phyloP scores from a whole-genome alignment of 768 basidiomycete species.

The Boletus pseudo-olivaceus region DNA sequence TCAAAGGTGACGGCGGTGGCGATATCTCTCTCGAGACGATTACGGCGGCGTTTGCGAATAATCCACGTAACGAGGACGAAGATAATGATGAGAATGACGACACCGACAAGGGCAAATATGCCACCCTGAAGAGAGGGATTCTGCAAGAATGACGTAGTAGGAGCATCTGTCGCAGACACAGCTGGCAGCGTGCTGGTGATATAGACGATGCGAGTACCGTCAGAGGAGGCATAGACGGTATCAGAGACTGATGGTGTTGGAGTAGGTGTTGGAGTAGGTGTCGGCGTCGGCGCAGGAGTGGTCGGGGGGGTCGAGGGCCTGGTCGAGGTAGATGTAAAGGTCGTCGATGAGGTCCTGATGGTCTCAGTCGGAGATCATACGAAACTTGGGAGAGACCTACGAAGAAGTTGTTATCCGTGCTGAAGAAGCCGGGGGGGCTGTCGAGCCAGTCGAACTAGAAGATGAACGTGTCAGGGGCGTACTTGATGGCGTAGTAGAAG shows the following conservation, averaged over 20 bases:
- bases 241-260: slow-evolving; percentile 21
- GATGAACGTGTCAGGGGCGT: slow-evolving; percentile 17
- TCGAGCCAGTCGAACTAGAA: slow-evolving; percentile 28
- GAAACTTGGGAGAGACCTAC: slow-evolving; percentile 16
- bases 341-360: slow-evolving; percentile 10
- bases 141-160: slow-evolving; percentile 48
- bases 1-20: slow-evolving; percentile 54
- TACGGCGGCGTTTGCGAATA: slow-evolving; percentile 47
- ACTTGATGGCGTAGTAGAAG: slow-evolving; percentile 14
- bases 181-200: slow-evolving; percentile 32
- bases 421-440: slow-evolving; percentile 11
- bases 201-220: slow-evolving; percentile 26
- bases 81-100: slow-evolving; percentile 46
- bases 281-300: slow-evolving; percentile 1
- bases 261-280: slow-evolving; percentile 16
- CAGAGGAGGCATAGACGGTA: slow-evolving; percentile 20
- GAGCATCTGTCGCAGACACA: slow-evolving; percentile 19
- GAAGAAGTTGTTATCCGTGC: neutral
- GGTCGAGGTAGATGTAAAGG: neutral
- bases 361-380: neutral
- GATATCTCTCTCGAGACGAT: slow-evolving; percentile 32
- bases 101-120: slow-evolving; percentile 52
- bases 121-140: slow-evolving; percentile 63
- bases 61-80: slow-evolving; percentile 42
- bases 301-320: slow-evolving; percentile 10